Evolutionary conservation across 495 filamentous ascomycete genomes (phyloP), one percentile per base, ranked within the genome.

Genomic region (Hyaloscypha variabilis): DNA sequence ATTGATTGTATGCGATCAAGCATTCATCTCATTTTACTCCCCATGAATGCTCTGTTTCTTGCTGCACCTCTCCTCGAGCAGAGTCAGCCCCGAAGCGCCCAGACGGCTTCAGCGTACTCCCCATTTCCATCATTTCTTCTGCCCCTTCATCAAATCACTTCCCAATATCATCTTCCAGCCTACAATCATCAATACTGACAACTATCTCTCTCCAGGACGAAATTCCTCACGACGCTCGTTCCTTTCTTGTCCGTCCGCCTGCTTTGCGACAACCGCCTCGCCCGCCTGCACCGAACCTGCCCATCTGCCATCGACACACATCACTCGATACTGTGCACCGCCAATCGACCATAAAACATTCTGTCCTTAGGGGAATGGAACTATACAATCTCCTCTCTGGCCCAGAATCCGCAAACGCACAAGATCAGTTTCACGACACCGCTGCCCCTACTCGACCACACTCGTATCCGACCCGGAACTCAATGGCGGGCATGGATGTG

Each of bases 381-480:
- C 29, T 65, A 31, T 53, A 64, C 53, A 63, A 63, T 29, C 57
- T 68, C 60, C 61, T 67, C n/a, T 67, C 58, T 34, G 63, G 34
- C 24, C 34, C 55, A 60, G 39, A 10, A 28, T 58, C 55, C 6
- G 58, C 64, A 59, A 69, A 72, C 64, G 28, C 66, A 61, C 60
- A 69, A 64, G 64, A 52, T 42, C 64, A 55, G 49, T 62, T 65
- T 60, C 31, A 65, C 71, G 58, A 62, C 63, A 57, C 67, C 39
- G 62, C 42, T 58, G 55, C 34, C 65, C 64, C 58, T 67, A 69
- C 64, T 56, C 67, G 21, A 58, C 51, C 55, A 60, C 64, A 62
- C 60, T 63, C 51, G 60, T 69, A 65, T 65, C 73, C 67, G 67
- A 76, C 60, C 67, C 73, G 61, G 50, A 67, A 76, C 31, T 71